Percentiles rank a stretch among this genome's conserved stretches.
phyloP scores from a whole-genome alignment of 73 alveolate genomes.

The Breviolum minutum region DNA sequence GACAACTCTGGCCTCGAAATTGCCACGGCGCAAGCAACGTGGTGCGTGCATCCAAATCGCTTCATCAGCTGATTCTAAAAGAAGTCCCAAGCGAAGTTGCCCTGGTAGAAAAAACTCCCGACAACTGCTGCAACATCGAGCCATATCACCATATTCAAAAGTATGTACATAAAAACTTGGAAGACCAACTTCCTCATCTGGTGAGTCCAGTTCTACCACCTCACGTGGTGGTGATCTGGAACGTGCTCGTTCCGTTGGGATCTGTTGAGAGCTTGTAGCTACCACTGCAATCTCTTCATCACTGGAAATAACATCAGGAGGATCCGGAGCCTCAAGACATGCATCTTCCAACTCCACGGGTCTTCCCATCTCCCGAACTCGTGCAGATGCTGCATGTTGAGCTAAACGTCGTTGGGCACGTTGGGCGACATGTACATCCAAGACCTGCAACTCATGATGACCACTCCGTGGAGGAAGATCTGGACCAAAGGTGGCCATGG shows the following conservation, averaged over 20 bases:
- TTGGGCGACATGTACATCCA: conserved; percentile 13
- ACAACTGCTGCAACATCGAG: conserved; percentile 57
- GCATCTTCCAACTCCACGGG: conserved; percentile 14
- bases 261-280: background rate
- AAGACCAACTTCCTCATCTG: background rate
- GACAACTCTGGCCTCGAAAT: background rate
- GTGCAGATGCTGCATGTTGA: conserved; percentile 61
- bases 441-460: conserved; percentile 31
- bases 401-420: conserved; percentile 69
- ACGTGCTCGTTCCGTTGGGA: background rate
- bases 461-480: conserved; percentile 48
- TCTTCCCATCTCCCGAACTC: background rate
- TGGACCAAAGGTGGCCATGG: conserved; percentile 23
- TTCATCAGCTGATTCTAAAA: background rate
- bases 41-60: conserved; percentile 87
- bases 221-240: background rate
- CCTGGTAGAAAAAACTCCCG: conserved; percentile 61
- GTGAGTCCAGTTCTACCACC: conserved; percentile 54
- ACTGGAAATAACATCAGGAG: conserved; percentile 70
- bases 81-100: conserved; percentile 56
- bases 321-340: conserved; percentile 14
- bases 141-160: conserved; percentile 49
- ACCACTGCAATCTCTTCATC: conserved; percentile 8
- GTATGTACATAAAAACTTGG: conserved; percentile 75
- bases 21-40: conserved; percentile 74